A percentile compares a stretch with the other conserved stretches of the same genome.
phyloP scores from a whole-genome alignment of 768 basidiomycete genomes.

The Tylopilus intermedius region DNA sequence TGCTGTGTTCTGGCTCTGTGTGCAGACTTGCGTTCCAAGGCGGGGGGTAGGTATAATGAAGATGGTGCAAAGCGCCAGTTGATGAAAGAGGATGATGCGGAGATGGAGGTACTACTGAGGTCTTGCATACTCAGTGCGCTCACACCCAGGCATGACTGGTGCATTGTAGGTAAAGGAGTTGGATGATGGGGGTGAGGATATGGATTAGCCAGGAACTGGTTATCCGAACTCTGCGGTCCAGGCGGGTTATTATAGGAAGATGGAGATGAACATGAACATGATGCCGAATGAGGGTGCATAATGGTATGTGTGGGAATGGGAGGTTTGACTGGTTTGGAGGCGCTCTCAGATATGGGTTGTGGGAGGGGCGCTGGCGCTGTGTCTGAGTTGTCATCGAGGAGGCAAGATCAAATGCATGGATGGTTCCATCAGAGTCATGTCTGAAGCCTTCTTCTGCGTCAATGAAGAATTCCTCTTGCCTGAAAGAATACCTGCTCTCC shows the following conservation, averaged over 20 bases:
- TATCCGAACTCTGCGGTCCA: slow-evolving; percentile 17
- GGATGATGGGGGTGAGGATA: slow-evolving; percentile 15
- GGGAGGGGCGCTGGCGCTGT: slow-evolving; percentile 3
- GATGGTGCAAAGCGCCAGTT: slow-evolving; percentile 47
- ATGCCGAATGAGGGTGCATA: slow-evolving; percentile 14
- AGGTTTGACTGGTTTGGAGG: slow-evolving; percentile 13
- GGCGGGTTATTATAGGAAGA: slow-evolving; percentile 23
- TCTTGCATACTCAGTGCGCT: slow-evolving; percentile 27
- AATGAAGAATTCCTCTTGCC: slow-evolving; percentile 24
- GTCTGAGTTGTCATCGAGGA: slow-evolving; percentile 12
- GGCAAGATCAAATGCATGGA: slow-evolving; percentile 17
- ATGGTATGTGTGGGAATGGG: slow-evolving; percentile 17
- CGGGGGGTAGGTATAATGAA: slow-evolving; percentile 31
- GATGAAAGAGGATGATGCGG: slow-evolving; percentile 49
- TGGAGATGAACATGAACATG: slow-evolving; percentile 19
- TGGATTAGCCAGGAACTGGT: slow-evolving; percentile 7
- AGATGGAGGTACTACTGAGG: slow-evolving; percentile 22
- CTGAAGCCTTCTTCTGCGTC: slow-evolving; percentile 26
- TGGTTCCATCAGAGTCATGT: slow-evolving; percentile 21
- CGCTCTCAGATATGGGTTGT: neutral
- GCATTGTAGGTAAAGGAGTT: neutral
- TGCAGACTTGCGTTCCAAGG: slow-evolving; percentile 32
- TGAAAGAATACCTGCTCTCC: slow-evolving; percentile 30
- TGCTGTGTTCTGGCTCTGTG: slow-evolving; percentile 12
- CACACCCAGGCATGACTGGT: slow-evolving; percentile 10